Base-by-base conservation (phyloP, 805 yeast species). In the Saccharomycopsis sp. region DNA sequence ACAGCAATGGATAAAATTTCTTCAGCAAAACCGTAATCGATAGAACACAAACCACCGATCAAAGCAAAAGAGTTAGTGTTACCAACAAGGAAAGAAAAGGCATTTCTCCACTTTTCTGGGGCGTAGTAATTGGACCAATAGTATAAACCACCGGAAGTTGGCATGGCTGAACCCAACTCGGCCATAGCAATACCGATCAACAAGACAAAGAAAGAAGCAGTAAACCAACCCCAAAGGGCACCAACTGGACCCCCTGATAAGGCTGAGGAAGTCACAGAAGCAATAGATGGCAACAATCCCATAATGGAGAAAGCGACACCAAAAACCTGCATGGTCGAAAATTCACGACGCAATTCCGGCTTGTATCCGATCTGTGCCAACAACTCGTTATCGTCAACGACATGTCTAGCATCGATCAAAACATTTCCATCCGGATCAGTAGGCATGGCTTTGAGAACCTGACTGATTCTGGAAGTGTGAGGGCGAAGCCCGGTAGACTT, bases 111-210 rank as follows among this genome's bases (percentile, higher is more conserved):
- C 2, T 65, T 63, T 53, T 74, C 78, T 1, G 89, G 91, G 24
- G 90, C 82, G 66, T 82, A 85, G 66, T 82, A 77, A 68, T 76
- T 82, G 1, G 88, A 81, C 84, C 87, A 83, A 69, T 79, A 82
- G 66, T 84, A 87, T 46, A 86, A 71, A 7, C 91, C 91, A 56
- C 91, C 91, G 20, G 87, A 80, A 1, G 91, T 85, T 24, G 92
- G 91, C 62, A 83, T 79, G 1, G 90, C 79, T 41, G 85, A 78
- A 0, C 86, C 88, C 61, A 84, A 69, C 64, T 84, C 86, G 3
- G 87, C 75, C 83, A 87, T 79, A 16, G 85, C 75, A 5, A 79
- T 61, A 16, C 89, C 90, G n/a, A 83, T 77, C 8, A 75, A 66
- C 56, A 84, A 65, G 57, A 85, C 82, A 63, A 83, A 81, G 9